These are phyloP conservation scores for Aureobasidium mangrovei DNA, from an alignment of 2,329 filamentous ascomycete species.

Conservation along the genomic window DNA sequence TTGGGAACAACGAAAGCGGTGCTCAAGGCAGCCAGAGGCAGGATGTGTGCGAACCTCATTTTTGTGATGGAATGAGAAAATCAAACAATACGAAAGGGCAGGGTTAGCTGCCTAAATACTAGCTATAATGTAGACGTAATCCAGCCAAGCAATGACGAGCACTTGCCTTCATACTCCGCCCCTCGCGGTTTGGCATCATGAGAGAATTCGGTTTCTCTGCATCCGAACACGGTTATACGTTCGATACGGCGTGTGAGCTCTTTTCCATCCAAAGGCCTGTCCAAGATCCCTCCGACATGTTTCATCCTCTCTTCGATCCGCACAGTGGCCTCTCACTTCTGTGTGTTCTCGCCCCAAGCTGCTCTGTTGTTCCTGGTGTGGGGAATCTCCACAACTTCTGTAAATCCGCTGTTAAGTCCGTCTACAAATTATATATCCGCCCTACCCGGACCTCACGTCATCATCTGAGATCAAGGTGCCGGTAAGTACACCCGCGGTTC, in stretches of 20 bases:
- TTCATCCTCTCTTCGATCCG: neutral
- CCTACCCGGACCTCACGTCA: too few relatives aligned
- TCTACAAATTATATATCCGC: too few relatives aligned
- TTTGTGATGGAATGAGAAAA: conserved; percentile 15
- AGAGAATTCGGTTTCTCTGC: neutral
- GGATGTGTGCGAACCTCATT: conserved; percentile 42
- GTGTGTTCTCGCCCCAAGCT: neutral
- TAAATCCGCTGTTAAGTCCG: neutral
- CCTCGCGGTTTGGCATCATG: conserved; percentile 3
- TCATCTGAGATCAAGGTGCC: too few relatives aligned
- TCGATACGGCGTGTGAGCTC: neutral
- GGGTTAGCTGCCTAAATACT: conserved; percentile 13
- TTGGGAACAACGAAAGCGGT: conserved; percentile 47
- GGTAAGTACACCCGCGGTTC: too few relatives aligned
- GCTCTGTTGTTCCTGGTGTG: neutral
- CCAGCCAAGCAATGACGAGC: conserved; percentile 13
- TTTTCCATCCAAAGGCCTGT: neutral
- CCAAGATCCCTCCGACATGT: neutral
- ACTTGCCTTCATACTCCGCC: neutral
- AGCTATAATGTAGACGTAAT: conserved; percentile 12
- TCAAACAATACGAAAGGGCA: conserved; percentile 1
- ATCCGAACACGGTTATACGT: neutral
- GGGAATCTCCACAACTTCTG: neutral
- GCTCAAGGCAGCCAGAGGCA: conserved; percentile 42
- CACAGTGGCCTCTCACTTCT: neutral